Evolutionary conservation across 108 stramenopile species (phyloP).

Genomic region (Nannochloropsis gaditana): DNA sequence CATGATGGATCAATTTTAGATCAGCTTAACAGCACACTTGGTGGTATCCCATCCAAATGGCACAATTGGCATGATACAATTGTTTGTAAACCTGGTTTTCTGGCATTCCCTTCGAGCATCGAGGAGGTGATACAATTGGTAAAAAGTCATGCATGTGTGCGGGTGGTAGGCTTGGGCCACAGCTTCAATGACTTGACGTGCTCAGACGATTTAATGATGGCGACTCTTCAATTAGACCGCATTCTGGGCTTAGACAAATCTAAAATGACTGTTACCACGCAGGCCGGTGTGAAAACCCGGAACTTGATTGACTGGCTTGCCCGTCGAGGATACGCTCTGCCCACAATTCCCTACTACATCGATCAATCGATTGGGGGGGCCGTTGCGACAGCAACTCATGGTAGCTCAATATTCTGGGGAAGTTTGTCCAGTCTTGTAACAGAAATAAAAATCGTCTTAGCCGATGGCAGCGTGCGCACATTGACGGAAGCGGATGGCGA

Average conservation of each 20-base stretch:
- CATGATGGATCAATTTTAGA: no score
- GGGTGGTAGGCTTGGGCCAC: background rate
- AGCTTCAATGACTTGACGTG: background rate
- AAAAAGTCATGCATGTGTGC: background rate
- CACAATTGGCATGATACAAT: background rate
- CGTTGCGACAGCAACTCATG: background rate
- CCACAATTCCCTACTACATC: constrained; percentile 10
- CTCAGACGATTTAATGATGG: background rate
- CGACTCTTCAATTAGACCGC: background rate
- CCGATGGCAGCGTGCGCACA: background rate
- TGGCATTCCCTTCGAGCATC: background rate
- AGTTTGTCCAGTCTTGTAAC: background rate
- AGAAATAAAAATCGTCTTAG: background rate
- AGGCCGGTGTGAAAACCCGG: constrained; percentile 1
- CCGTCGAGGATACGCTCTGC: background rate
- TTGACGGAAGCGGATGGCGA: constrained; percentile 6
- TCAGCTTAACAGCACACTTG: no score
- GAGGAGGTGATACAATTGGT: background rate
- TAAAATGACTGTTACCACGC: background rate
- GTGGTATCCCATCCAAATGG: background rate
- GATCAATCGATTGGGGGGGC: constrained; percentile 1
- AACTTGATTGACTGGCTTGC: background rate
- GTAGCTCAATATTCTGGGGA: background rate
- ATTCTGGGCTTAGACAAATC: background rate
- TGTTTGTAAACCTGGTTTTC: background rate